These are phyloP conservation scores for Wickerhamomyces queroliae DNA, from an alignment of 805 yeast species.

Conservation along the genomic window DNA sequence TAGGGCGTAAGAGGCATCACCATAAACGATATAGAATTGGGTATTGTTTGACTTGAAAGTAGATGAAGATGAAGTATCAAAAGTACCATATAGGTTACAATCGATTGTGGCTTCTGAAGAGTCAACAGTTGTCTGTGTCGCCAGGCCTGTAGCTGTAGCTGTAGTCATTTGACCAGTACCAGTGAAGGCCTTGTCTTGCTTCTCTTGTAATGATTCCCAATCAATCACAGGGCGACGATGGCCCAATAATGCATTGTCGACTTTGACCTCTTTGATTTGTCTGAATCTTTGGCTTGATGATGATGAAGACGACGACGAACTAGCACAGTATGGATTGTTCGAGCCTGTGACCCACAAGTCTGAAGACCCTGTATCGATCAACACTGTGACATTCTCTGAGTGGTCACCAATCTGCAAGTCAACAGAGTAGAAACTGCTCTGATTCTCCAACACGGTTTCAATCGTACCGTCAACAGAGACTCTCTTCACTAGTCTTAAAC, in stretches of 20 bases:
- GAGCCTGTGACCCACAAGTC: slow-evolving; percentile 61
- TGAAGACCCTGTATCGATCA: slow-evolving; percentile 71
- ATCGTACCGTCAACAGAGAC: slow-evolving; percentile 22
- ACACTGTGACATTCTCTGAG: slow-evolving; percentile 44
- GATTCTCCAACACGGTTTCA: slow-evolving; percentile 30
- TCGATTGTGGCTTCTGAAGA: slow-evolving; percentile 23
- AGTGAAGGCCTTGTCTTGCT: background rate
- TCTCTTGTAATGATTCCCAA: background rate
- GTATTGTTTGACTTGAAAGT: slow-evolving; percentile 28
- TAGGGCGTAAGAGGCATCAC: slow-evolving; percentile 35
- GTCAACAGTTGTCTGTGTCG: slow-evolving; percentile 5
- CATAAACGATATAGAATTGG: slow-evolving; percentile 40
- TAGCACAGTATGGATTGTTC: slow-evolving; percentile 40
- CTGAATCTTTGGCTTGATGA: too few relatives aligned
- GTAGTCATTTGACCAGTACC: slow-evolving; percentile 1
- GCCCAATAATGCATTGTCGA: too few relatives aligned
- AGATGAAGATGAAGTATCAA: slow-evolving; percentile 25
- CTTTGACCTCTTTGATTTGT: slow-evolving; percentile 1
- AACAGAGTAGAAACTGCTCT: slow-evolving; percentile 39
- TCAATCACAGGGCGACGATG: too few relatives aligned
- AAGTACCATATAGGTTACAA: slow-evolving; percentile 35
- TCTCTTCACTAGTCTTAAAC: slow-evolving; percentile 16
- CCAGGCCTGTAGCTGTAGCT: background rate
- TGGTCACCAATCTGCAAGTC: slow-evolving; percentile 51
- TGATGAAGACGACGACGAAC: too few relatives aligned